Evolutionary conservation across 1,139 yeast genomes (phyloP).

Genomic region (Debaryomyces singareniensis): DNA sequence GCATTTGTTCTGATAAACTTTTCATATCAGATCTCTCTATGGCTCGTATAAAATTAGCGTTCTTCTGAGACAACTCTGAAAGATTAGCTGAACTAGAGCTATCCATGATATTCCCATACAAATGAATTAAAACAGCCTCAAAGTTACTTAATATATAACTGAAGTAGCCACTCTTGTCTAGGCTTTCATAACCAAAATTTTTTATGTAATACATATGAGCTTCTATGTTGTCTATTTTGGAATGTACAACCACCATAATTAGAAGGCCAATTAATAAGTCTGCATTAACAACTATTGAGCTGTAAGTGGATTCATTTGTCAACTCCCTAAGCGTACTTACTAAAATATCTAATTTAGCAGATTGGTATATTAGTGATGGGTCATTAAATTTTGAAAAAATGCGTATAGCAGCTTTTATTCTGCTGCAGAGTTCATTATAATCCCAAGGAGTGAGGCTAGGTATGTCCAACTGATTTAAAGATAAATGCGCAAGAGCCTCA

Average conservation of each 20-base stretch:
- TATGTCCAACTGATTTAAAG: constrained; percentile 67
- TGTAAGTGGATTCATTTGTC: constrained; percentile 19
- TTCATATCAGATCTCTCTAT: constrained; percentile 15
- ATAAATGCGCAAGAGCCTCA: constrained; percentile 42
- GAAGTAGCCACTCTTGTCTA: constrained; percentile 28
- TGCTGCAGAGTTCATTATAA: constrained; percentile 37
- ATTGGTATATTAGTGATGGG: constrained; percentile 41
- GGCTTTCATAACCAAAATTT: constrained; percentile 40
- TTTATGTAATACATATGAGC: constrained; percentile 63
- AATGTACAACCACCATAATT: constrained; percentile 63
- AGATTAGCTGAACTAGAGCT: constrained; percentile 29
- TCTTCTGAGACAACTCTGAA: constrained; percentile 37
- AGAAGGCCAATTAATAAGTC: constrained; percentile 73
- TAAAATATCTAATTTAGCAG: constrained; percentile 48
- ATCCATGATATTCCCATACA: constrained; percentile 22
- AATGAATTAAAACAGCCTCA: constrained; percentile 73
- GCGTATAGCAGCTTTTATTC: constrained; percentile 47
- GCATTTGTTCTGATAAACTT: constrained; percentile 6
- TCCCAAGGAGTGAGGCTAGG: constrained; percentile 40
- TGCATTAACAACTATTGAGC: constrained; percentile 44
- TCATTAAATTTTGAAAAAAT: constrained; percentile 48
- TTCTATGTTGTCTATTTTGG: constrained; percentile 53
- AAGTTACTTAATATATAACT: constrained; percentile 59
- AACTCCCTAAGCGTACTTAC: constrained; percentile 48
- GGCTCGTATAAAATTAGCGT: constrained; percentile 12